A percentile compares a stretch with the other conserved stretches of the same genome.
phyloP scores from a whole-genome alignment of 2,329 filamentous ascomycete genomes.

The Aschersonia sp. region DNA sequence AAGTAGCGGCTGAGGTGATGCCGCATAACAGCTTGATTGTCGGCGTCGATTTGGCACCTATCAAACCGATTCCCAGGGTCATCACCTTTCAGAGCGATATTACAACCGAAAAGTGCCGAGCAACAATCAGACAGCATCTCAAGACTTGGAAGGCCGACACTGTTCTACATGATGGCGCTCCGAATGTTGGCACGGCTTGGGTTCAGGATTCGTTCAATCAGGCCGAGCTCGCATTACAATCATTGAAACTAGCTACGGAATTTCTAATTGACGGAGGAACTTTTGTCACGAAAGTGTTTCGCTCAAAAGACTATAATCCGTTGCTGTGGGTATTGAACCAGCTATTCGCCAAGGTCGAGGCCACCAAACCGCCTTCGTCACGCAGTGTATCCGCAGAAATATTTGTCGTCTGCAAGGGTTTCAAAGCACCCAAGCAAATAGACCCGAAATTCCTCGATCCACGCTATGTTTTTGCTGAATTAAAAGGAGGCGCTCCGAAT shows the following conservation, averaged over 20 bases:
- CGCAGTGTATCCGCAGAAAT: slow-evolving; percentile 96
- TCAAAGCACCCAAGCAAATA: slow-evolving; percentile 84
- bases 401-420: slow-evolving; percentile 92
- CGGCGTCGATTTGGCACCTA: slow-evolving; percentile 85
- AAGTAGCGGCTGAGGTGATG: slow-evolving; percentile 93
- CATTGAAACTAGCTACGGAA: slow-evolving; percentile 85
- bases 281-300: slow-evolving; percentile 95
- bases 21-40: slow-evolving; percentile 79
- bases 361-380: slow-evolving; percentile 91
- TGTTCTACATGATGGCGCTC: slow-evolving; percentile 90
- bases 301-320: slow-evolving; percentile 93
- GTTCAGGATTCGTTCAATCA: slow-evolving; percentile 97
- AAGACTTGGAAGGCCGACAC: slow-evolving; percentile 96
- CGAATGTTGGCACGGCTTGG: slow-evolving; percentile 96
- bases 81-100: slow-evolving; percentile 98
- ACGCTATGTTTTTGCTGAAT: slow-evolving; percentile 78
- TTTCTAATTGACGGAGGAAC: slow-evolving; percentile 80
- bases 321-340: slow-evolving; percentile 97
- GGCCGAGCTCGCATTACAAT: slow-evolving; percentile 80
- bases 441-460: slow-evolving; percentile 89
- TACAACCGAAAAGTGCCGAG: slow-evolving; percentile 88
- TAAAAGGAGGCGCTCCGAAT: slow-evolving; percentile 74
- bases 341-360: slow-evolving; percentile 86
- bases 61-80: slow-evolving; percentile 86
- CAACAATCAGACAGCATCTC: slow-evolving; percentile 75